These are phyloP conservation scores for Lactarius sp. DNA, from an alignment of 768 basidiomycete genomes.

Conservation along the genomic window DNA sequence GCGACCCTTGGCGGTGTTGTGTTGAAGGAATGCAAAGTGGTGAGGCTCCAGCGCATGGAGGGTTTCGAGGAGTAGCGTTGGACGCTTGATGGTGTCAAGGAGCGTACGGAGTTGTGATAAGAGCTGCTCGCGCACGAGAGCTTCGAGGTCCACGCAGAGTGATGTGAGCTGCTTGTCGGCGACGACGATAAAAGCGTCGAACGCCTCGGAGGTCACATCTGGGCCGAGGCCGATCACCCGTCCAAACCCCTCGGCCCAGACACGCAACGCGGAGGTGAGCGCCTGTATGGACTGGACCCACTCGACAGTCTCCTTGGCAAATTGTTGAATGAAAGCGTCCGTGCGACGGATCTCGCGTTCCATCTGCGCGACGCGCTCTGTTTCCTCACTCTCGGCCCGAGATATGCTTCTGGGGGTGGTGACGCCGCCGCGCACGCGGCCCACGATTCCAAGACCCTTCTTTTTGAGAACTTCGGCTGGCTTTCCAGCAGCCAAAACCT, in stretches of 20 bases:
- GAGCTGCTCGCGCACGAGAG: conserved; percentile 47
- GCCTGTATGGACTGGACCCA: conserved; percentile 20
- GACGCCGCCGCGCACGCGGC: conserved; percentile 59
- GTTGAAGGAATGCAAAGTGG: conserved; percentile 64
- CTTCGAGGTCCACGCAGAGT: conserved; percentile 49
- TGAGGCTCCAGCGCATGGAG: conserved; percentile 70
- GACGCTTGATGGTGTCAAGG: conserved; percentile 54
- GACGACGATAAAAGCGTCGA: conserved; percentile 47
- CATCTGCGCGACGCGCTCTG: conserved; percentile 16
- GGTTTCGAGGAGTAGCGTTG: conserved; percentile 59
- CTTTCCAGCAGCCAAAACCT: conserved; percentile 46
- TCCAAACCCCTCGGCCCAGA: conserved; percentile 25
- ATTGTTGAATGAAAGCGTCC: conserved; percentile 16
- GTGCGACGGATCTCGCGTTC: conserved; percentile 16
- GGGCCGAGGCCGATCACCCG: conserved; percentile 28
- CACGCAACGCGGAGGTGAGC: conserved; percentile 9
- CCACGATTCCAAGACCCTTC: conserved; percentile 40
- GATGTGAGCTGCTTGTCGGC: conserved; percentile 50
- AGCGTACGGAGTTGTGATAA: conserved; percentile 55
- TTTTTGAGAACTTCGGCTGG: conserved; percentile 30
- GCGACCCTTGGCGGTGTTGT: conserved; percentile 58
- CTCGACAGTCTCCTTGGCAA: conserved; percentile 21
- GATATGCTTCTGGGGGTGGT: conserved; percentile 46
- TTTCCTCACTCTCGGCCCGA: conserved; percentile 34
- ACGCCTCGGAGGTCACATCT: conserved; percentile 29